phyloP scores from a whole-genome alignment of 192 early-diverging fungal genomes.

The Paraglomus brasilianum region DNA sequence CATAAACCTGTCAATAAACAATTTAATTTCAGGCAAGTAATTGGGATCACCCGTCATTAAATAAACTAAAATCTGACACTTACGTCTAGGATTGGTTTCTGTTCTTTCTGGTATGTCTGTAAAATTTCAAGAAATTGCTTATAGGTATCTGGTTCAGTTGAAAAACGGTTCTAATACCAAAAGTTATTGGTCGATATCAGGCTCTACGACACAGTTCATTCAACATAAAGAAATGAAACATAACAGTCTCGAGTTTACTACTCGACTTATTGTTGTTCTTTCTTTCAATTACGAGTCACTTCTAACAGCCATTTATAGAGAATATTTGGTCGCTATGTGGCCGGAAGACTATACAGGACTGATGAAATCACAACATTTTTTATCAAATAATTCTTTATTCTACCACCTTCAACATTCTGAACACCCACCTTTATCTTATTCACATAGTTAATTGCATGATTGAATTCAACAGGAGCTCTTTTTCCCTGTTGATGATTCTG shows the following conservation, averaged over 20 bases:
- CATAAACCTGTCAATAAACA: constrained; percentile 68
- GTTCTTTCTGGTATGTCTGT: constrained; percentile 96
- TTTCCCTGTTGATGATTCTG: constrained; percentile 46
- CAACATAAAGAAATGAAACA: too few species aligned
- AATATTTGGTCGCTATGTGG: too few species aligned
- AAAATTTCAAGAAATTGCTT: constrained; percentile 97
- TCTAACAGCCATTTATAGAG: too few species aligned
- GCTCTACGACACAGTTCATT: too few species aligned
- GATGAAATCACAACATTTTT: constrained; percentile 8
- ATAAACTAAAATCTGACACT: neutral
- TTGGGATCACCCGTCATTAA: neutral
- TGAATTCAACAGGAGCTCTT: constrained; percentile 88
- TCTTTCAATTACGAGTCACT: too few species aligned
- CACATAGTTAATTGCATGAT: constrained; percentile 98
- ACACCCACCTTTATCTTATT: constrained; percentile 93
- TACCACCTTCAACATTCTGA: neutral
- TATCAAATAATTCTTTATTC: constrained; percentile 1
- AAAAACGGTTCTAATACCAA: constrained; percentile 75
- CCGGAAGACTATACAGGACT: neutral
- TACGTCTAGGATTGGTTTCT: constrained; percentile 93
- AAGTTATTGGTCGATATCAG: constrained; percentile 1
- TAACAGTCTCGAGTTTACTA: too few species aligned
- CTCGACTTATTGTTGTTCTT: too few species aligned
- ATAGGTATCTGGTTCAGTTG: constrained; percentile 91
- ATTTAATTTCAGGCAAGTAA: neutral